Conservation (phyloP, 176 grass and related monocot species). For the Chrysopogon serrulatus region DNA sequence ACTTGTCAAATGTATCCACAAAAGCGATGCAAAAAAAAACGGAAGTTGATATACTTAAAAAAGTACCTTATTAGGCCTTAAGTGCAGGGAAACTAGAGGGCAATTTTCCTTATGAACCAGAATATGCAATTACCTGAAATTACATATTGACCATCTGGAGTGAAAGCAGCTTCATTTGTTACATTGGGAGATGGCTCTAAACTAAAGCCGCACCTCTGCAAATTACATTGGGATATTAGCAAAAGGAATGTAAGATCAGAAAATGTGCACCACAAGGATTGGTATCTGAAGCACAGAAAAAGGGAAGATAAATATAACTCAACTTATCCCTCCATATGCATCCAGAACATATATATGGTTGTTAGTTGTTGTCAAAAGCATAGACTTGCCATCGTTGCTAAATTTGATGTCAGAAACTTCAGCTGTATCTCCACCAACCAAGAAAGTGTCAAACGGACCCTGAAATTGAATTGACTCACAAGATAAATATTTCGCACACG, state of each 20-base stretch:
- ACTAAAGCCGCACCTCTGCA: conserved; percentile 95
- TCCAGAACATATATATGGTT: conserved; percentile 98
- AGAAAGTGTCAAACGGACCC: conserved; percentile 96
- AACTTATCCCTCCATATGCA: conserved; percentile 98
- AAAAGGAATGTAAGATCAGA: not conserved
- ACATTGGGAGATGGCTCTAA: conserved; percentile 88
- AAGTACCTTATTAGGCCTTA: not conserved
- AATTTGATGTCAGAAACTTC: conserved; percentile 98
- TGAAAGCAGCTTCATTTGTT: conserved; percentile 89
- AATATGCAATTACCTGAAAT: conserved; percentile 67
- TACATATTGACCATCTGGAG: conserved; percentile 91
- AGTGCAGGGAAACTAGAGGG: not conserved
- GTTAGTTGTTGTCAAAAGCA: conserved; percentile 97
- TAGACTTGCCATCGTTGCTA: conserved; percentile 96
- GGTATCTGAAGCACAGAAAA: not conserved
- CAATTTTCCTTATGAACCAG: not conserved
- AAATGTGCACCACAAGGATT: not conserved
- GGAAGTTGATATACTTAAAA: not conserved
- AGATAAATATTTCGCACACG: conserved; percentile 1
- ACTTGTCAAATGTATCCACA: not conserved
- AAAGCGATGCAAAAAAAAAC: not conserved
- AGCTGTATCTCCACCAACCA: conserved; percentile 93
- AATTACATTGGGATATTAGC: conserved; percentile 7
- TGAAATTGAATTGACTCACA: conserved; percentile 31
- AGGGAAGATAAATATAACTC: not conserved